Conservation (phyloP, 305 asterid species). For the Solanum aculeatissimum region DNA sequence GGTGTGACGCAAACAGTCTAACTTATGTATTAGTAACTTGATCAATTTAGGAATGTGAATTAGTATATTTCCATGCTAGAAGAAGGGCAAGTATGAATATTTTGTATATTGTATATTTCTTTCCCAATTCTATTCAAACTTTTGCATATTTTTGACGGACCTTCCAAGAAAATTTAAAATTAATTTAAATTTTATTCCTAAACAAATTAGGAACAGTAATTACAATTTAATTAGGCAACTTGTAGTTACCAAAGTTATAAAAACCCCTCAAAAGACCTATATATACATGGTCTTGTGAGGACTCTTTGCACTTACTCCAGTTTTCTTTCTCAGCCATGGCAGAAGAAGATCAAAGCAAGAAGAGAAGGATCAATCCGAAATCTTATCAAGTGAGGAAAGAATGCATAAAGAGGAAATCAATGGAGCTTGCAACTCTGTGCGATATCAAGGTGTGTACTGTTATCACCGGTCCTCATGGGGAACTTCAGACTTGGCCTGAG, state of each 20-base stretch:
- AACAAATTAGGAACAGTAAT: not conserved
- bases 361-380: not conserved
- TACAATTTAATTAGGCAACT: not conserved
- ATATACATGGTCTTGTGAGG: not conserved
- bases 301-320: not conserved
- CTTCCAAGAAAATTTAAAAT: not conserved
- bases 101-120: not conserved
- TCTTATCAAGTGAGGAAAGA: not conserved
- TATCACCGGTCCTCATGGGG: not conserved
- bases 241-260: not conserved
- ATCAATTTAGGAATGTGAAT: too few relatives aligned
- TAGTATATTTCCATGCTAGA: too few relatives aligned
- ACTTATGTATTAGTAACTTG: too few relatives aligned
- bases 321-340: not conserved
- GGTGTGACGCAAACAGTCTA: too few relatives aligned
- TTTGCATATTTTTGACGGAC: not conserved
- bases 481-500: constrained; percentile 2
- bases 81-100: too few relatives aligned
- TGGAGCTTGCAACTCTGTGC: not conserved
- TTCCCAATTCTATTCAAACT: not conserved
- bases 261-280: not conserved
- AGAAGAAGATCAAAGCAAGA: not conserved
- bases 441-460: not conserved
- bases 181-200: not conserved
- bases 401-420: not conserved